These are phyloP conservation scores for Apophysomyces elegans DNA, from an alignment of 371 early-diverging fungal genomes.

Conservation along the genomic window DNA sequence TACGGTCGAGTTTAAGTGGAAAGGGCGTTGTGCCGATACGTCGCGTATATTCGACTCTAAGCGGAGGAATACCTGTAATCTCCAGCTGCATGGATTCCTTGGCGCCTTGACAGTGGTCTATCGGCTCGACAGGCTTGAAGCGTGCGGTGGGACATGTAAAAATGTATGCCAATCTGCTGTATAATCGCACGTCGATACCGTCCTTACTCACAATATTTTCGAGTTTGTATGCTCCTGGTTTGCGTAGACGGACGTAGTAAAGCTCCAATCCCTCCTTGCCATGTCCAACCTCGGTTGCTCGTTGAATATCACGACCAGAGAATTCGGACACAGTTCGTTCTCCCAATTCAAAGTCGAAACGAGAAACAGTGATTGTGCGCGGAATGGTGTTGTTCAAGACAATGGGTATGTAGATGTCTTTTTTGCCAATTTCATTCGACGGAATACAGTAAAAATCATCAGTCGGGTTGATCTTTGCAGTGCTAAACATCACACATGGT, in stretches of 20 bases:
- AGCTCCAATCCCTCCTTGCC: slow-evolving; percentile 42
- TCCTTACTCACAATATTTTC: slow-evolving; percentile 44
- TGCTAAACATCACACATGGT: slow-evolving; percentile 24
- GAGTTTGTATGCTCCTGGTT: slow-evolving; percentile 48
- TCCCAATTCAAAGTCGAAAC: slow-evolving; percentile 46
- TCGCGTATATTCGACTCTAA: slow-evolving; percentile 40
- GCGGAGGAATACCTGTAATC: slow-evolving; percentile 48
- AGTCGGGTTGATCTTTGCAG: slow-evolving; percentile 51
- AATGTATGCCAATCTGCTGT: slow-evolving; percentile 36
- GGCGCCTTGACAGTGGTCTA: slow-evolving; percentile 45
- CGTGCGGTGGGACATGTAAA: slow-evolving; percentile 49
- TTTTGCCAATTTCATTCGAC: slow-evolving; percentile 31
- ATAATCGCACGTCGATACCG: slow-evolving; percentile 39
- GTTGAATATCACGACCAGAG: slow-evolving; percentile 38
- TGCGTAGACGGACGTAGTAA: slow-evolving; percentile 39
- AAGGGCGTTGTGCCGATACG: background rate
- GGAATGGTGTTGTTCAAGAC: slow-evolving; percentile 55
- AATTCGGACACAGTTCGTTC: slow-evolving; percentile 16
- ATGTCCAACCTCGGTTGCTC: slow-evolving; percentile 46
- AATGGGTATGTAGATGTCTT: slow-evolving; percentile 50
- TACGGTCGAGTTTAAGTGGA: slow-evolving; percentile 36
- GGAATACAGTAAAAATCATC: slow-evolving; percentile 50
- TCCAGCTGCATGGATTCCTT: slow-evolving; percentile 35
- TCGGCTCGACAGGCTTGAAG: slow-evolving; percentile 20
- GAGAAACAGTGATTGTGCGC: slow-evolving; percentile 38